A percentile compares a stretch with the other conserved stretches of the same genome.
phyloP scores from a whole-genome alignment of 2,329 filamentous ascomycete genomes.

The Ophioceras dolichostomum region DNA sequence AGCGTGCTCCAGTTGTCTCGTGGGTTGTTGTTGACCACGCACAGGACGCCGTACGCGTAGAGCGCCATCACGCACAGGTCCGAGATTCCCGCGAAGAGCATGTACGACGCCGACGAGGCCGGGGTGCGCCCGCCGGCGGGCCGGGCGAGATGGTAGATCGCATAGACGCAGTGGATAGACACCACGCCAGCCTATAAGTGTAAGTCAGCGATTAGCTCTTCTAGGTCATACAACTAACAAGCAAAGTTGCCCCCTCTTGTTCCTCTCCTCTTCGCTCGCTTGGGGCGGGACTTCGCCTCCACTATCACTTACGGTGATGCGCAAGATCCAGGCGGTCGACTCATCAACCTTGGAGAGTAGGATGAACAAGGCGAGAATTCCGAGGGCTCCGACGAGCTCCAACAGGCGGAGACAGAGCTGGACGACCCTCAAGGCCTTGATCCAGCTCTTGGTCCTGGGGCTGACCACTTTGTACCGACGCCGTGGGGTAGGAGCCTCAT shows the following conservation, averaged over 20 bases:
- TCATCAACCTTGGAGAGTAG: slow-evolving; percentile 57
- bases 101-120: slow-evolving; percentile 76
- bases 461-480: slow-evolving; percentile 55
- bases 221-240: too few species aligned
- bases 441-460: slow-evolving; percentile 53
- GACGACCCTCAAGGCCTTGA: slow-evolving; percentile 55
- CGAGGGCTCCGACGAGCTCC: slow-evolving; percentile 56
- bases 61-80: slow-evolving; percentile 48
- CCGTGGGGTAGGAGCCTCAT: slow-evolving; percentile 50
- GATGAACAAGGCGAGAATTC: slow-evolving; percentile 64
- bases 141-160: slow-evolving; percentile 66
- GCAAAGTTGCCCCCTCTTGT: too few species aligned
- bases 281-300: too few species aligned
- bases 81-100: slow-evolving; percentile 65
- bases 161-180: slow-evolving; percentile 61
- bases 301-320: slow-evolving; percentile 52
- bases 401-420: slow-evolving; percentile 59
- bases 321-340: slow-evolving; percentile 61
- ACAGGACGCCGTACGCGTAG: slow-evolving; percentile 41
- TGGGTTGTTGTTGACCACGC: slow-evolving; percentile 31
- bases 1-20: slow-evolving; percentile 53
- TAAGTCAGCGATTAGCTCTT: slow-evolving; percentile 9
- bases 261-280: not conserved
- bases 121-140: slow-evolving; percentile 60
- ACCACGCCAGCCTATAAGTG: slow-evolving; percentile 57